Evolutionary conservation across 192 early-diverging fungal genomes (phyloP), one percentile per base, ranked within the genome.

Genomic region (Chytriomyces sp.): DNA sequence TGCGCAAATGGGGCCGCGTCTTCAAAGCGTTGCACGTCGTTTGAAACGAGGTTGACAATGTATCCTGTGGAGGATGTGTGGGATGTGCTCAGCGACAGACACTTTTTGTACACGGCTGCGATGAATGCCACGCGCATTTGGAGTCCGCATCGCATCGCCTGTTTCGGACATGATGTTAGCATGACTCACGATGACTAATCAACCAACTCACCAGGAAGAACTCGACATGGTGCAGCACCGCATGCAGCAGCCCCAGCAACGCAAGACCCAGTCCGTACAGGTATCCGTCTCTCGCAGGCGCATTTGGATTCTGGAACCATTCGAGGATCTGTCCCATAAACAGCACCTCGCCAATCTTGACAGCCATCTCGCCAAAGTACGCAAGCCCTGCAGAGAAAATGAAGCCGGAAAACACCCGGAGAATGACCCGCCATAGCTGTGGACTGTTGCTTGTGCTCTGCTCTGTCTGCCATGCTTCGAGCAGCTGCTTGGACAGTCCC

Each of bases 11-110:
- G 77, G 50, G 75, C 53, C 45, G 66, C 67, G 71, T 88, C 84
- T 73, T 88, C 86, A 65, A 88, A 86, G 5, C 83, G 76, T 64
- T 88, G 85, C 3, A 88, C 87, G 64, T 88, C 87, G 64, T 82
- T 85, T 26, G 83, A 82, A 2, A 87, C 79, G 48, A 88, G 53
- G 67, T 83, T 86, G 53, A 83, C 75, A 63, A 88, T 88, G 20
- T 78, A 63, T 5, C 83, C 87, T 11, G 83, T 80, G 1, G 83
- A 85, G 1, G 65, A 77, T 2, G 82, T 80, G 68, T 82, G 75
- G 23, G 83, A 76, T 20, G 85, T 73, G n/a, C 67, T 61, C n/a
- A 88, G 81, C 7, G 45, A n/a, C 46, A 88, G 68, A 61, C 81
- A 80, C 65, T 88, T 85, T 45, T 67, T 53, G 64, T 84, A 88